Conservation (phyloP, 2,329 filamentous ascomycete species). For the Mollisiaceae sp. region DNA sequence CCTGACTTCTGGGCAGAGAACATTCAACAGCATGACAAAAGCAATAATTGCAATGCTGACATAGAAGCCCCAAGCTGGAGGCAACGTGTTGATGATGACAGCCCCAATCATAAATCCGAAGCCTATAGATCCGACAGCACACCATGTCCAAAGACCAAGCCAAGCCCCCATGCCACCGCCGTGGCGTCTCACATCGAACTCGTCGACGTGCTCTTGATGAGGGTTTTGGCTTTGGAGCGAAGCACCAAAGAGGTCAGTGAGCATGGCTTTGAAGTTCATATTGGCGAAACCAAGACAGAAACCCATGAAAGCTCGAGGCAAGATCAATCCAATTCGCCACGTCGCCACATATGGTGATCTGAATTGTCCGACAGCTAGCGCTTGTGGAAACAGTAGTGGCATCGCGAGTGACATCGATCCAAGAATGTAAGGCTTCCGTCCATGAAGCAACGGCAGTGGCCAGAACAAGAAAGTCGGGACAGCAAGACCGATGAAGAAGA, state of each 20-base stretch:
- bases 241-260: slow-evolving; percentile 78
- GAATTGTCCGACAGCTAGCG: slow-evolving; percentile 63
- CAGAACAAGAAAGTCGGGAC: slow-evolving; percentile 73
- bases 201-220: slow-evolving; percentile 72
- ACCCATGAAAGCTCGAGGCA: slow-evolving; percentile 69
- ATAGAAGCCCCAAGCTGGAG: slow-evolving; percentile 78
- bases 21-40: slow-evolving; percentile 69
- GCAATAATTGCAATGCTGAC: slow-evolving; percentile 71
- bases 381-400: slow-evolving; percentile 78
- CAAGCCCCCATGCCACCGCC: slow-evolving; percentile 82
- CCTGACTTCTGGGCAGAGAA: slow-evolving; percentile 73
- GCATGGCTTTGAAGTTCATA: slow-evolving; percentile 74
- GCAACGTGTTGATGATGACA: slow-evolving; percentile 65
- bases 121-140: slow-evolving; percentile 73
- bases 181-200: slow-evolving; percentile 72
- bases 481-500: slow-evolving; percentile 73
- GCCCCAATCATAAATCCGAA: slow-evolving; percentile 76
- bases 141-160: slow-evolving; percentile 80
- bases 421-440: slow-evolving; percentile 78
- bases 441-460: slow-evolving; percentile 77
- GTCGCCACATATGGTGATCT: slow-evolving; percentile 59
- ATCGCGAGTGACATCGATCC: slow-evolving; percentile 70
- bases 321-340: slow-evolving; percentile 66
- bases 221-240: slow-evolving; percentile 75
- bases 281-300: slow-evolving; percentile 74